Conservation (phyloP, 129 eudicot genomes). For the Artemisia tridentata region DNA sequence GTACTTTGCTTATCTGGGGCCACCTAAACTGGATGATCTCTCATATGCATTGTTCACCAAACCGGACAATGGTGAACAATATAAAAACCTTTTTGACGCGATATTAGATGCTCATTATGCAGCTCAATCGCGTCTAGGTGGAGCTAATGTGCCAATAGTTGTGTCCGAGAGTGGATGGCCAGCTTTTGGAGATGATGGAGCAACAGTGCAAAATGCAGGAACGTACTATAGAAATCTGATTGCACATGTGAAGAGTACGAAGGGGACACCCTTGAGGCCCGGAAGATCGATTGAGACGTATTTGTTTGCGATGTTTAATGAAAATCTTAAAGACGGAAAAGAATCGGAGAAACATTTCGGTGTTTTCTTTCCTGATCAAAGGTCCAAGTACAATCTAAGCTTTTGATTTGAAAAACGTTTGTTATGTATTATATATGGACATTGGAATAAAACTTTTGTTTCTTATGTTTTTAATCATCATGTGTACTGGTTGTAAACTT, state of each 20-base stretch:
- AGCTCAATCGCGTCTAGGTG: conserved; percentile 46
- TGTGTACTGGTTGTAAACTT: too few species aligned
- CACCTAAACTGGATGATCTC: conserved; percentile 14
- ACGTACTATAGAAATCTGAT: conserved; percentile 41
- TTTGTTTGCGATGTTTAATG: conserved; percentile 59
- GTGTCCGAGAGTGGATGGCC: conserved; percentile 85
- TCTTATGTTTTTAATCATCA: neutral
- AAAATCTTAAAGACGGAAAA: conserved; percentile 30
- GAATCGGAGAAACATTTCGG: conserved; percentile 47
- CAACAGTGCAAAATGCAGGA: conserved; percentile 34
- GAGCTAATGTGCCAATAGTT: conserved; percentile 35
- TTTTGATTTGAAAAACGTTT: neutral
- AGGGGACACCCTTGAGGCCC: conserved; percentile 48
- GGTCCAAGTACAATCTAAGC: conserved; percentile 33
- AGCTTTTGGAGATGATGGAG: conserved; percentile 35
- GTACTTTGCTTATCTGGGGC: conserved; percentile 23
- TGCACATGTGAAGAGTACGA: conserved; percentile 24
- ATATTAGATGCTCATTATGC: conserved; percentile 44
- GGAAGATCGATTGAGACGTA: conserved; percentile 41
- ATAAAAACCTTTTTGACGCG: conserved; percentile 48
- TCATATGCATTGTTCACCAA: conserved; percentile 42
- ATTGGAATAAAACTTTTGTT: neutral
- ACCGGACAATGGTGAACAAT: conserved; percentile 12
- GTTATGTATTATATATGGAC: neutral
- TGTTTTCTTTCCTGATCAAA: conserved; percentile 33